Evolutionary conservation across 2,329 filamentous ascomycete species (phyloP).

Genomic region (Hypoxylon sp.): DNA sequence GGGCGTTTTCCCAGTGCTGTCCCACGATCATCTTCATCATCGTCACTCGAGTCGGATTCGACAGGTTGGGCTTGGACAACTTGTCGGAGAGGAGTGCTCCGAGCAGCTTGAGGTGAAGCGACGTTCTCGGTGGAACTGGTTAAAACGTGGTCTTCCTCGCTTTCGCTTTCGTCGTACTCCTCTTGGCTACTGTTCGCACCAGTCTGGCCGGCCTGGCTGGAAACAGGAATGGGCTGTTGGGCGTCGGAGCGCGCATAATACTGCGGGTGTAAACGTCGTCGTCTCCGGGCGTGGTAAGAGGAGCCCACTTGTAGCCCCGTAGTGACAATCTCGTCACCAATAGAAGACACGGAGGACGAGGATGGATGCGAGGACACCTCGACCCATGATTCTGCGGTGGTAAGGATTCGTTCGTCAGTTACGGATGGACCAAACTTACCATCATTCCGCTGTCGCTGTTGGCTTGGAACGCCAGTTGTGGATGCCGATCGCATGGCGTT

Average conservation of each 20-base stretch:
- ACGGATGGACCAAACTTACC: constrained; percentile 44
- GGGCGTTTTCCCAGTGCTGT: constrained; percentile 79
- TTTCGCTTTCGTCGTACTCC: constrained; percentile 94
- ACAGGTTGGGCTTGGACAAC: constrained; percentile 57
- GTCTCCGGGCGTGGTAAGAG: constrained; percentile 73
- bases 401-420: constrained; percentile 45
- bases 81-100: constrained; percentile 55
- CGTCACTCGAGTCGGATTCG: constrained; percentile 63
- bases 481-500: constrained; percentile 44
- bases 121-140: constrained; percentile 72
- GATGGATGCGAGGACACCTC: constrained; percentile 94
- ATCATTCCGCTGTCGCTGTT: constrained; percentile 50
- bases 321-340: constrained; percentile 89
- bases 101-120: constrained; percentile 50
- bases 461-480: constrained; percentile 35
- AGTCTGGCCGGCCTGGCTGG: constrained; percentile 59
- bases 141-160: constrained; percentile 81
- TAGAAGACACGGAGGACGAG: constrained; percentile 90
- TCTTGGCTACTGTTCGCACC: constrained; percentile 82
- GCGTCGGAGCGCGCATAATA: constrained; percentile 44
- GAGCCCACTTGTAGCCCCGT: constrained; percentile 85
- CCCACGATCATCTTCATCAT: constrained; percentile 79
- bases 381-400: constrained; percentile 88
- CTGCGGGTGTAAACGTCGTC: constrained; percentile 61
- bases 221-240: constrained; percentile 58